phyloP scores from a whole-genome alignment of 345 rosid species.

The Nephelium lappaceum region DNA sequence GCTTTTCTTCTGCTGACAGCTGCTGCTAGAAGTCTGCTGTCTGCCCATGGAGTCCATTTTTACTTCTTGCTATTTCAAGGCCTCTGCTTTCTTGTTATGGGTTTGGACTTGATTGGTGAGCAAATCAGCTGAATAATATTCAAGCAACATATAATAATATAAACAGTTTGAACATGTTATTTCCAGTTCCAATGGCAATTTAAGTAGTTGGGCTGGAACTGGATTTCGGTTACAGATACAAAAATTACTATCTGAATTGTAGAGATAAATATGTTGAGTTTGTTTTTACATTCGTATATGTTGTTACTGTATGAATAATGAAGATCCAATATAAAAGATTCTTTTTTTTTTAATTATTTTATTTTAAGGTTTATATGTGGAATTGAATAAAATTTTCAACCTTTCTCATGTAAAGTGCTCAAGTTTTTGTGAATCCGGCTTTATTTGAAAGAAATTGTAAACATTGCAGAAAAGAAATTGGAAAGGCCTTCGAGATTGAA shows the following conservation, averaged over 20 bases:
- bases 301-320: slow-evolving; percentile 6
- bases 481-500: too few relatives aligned
- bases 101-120: slow-evolving; percentile 94
- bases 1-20: slow-evolving; percentile 84
- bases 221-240: neutral
- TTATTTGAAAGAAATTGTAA: too few relatives aligned
- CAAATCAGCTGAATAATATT: slow-evolving; percentile 52
- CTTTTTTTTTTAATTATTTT: neutral
- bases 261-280: slow-evolving; percentile 4
- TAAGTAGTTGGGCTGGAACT: slow-evolving; percentile 8
- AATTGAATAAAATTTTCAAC: too few relatives aligned
- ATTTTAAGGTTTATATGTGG: too few relatives aligned
- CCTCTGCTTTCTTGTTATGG: slow-evolving; percentile 74
- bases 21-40: slow-evolving; percentile 75
- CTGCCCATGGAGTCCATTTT: slow-evolving; percentile 91
- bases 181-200: slow-evolving; percentile 15
- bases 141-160: neutral
- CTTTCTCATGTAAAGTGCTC: neutral
- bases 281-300: neutral
- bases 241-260: slow-evolving; percentile 4
- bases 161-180: neutral
- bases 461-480: neutral
- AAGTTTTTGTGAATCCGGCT: neutral
- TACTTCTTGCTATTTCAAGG: slow-evolving; percentile 93
- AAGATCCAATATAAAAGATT: neutral